These are phyloP conservation scores for Amanita pallidorosea DNA, from an alignment of 768 basidiomycete genomes.

Conservation along the genomic window DNA sequence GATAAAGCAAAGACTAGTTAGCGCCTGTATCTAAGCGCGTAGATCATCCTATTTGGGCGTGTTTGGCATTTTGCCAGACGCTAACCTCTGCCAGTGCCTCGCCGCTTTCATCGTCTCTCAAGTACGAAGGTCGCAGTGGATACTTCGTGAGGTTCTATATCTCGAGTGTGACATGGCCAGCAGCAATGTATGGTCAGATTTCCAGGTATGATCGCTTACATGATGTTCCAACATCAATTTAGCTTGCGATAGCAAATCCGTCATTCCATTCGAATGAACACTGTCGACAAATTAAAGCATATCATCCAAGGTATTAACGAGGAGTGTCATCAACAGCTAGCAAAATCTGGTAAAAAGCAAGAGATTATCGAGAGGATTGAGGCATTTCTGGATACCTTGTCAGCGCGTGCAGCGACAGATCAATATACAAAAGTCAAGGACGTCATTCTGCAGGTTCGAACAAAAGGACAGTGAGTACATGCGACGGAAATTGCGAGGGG, in stretches of 20 bases:
- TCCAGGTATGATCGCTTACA: constrained; percentile 38
- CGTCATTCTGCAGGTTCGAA: constrained; percentile 57
- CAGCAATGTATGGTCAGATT: constrained; percentile 57
- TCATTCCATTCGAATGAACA: constrained; percentile 64
- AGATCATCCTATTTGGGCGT: background rate
- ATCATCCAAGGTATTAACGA: constrained; percentile 73
- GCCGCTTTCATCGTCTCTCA: background rate
- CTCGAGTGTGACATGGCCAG: constrained; percentile 37
- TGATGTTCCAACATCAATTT: constrained; percentile 1
- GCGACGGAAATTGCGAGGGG: background rate
- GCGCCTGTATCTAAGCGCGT: constrained; percentile 4
- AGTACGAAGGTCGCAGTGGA: background rate
- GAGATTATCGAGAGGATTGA: constrained; percentile 76
- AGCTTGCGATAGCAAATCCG: constrained; percentile 43
- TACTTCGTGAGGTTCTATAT: background rate
- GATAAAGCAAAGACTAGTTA: constrained; percentile 6
- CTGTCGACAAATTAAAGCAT: constrained; percentile 79
- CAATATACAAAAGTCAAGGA: constrained; percentile 62
- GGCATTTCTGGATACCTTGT: constrained; percentile 49
- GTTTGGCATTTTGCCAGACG: background rate
- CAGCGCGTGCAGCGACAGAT: constrained; percentile 39
- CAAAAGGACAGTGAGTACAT: constrained; percentile 51
- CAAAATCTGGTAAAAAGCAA: constrained; percentile 79
- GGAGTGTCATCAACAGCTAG: constrained; percentile 55
- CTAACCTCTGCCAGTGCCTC: background rate